Conservation (phyloP, 495 filamentous ascomycete genomes). For the Aspergillus homomorphus region DNA sequence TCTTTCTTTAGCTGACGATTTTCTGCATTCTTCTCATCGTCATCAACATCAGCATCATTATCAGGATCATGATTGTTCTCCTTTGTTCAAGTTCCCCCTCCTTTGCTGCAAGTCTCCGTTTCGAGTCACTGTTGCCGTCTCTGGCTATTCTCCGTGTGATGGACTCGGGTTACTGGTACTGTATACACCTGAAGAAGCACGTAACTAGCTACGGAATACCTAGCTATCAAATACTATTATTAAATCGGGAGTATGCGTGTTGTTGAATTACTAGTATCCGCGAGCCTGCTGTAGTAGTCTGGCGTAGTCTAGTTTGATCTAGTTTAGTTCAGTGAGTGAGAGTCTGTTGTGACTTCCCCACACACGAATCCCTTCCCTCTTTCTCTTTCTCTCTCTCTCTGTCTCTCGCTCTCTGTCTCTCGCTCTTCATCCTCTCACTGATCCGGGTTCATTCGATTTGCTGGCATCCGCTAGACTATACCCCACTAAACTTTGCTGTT, state of each 20-base stretch:
- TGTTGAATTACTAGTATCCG: no score
- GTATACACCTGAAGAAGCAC: background rate
- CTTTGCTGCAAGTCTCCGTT: constrained; percentile 20
- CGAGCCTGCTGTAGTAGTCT: no score
- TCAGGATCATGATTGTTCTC: no score
- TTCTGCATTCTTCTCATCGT: background rate
- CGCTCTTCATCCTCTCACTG: background rate
- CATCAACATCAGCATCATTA: background rate
- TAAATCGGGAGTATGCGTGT: no score
- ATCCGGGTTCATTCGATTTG: constrained; percentile 15
- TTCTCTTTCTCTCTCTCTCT: no score
- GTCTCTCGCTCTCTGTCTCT: background rate
- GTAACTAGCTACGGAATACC: constrained; percentile 6
- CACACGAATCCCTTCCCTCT: no score
- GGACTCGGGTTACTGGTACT: background rate
- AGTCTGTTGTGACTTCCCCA: no score
- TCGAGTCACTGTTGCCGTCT: constrained; percentile 25
- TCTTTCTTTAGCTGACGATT: no score
- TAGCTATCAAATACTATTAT: no score
- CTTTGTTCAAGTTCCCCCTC: background rate
- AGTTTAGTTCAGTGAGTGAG: no score
- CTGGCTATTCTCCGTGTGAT: constrained; percentile 7
- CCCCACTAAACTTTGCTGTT: background rate
- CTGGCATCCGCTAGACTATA: constrained; percentile 18
- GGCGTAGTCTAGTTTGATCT: no score